Base-by-base conservation (phyloP, 345 rosid genomes). In the Arabidopsis suecica region DNA sequence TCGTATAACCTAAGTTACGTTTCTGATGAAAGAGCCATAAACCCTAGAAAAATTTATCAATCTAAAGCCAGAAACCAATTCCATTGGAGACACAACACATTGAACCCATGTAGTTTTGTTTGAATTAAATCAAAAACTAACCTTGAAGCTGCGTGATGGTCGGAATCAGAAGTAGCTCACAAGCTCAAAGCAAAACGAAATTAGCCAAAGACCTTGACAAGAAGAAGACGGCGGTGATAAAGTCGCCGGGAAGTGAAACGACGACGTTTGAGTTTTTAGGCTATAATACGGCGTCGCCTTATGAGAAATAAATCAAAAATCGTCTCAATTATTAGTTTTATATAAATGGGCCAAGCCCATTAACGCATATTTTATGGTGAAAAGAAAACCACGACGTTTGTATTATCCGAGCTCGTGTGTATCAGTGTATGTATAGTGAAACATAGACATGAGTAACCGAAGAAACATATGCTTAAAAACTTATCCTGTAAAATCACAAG, bases 91-190 rank as follows among this genome's bases (percentile, higher is more conserved):
- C 47, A 20, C 6, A 37, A 60, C 13, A 37, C 12, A 62, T 0
- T 5, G 7, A 48, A 48, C 42, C 30, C n/a, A 48, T 9, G 42
- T 16, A 47, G 5, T 45, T 1, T 16, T n/a, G 41, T 14, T 6
- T 33, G 41, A n/a, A 1, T n/a, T 1, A 8, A 57, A 33, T n/a
- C 23, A 57, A 33, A 33, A 57, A 9, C 25, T 57, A 57, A 57
- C 61, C 61, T 57, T 20, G 38, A 9, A 57, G 41, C 41, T 57
- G 41, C 61, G 61, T n/a, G 23, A n/a, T 57, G 40, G 23, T 12
- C 5, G 23, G 41, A 57, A 57, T 57, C 23, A 57, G 23, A 57
- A 48, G 23, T 33, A 57, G 22, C 61, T 57, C 61, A 33, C 37
- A 57, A 56, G 12, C 61, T 33, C 25, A n/a, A 57, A 33, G 41